These are phyloP conservation scores for Canavalia ensiformis DNA, from an alignment of 306 rosid species.

Conservation along the genomic window DNA sequence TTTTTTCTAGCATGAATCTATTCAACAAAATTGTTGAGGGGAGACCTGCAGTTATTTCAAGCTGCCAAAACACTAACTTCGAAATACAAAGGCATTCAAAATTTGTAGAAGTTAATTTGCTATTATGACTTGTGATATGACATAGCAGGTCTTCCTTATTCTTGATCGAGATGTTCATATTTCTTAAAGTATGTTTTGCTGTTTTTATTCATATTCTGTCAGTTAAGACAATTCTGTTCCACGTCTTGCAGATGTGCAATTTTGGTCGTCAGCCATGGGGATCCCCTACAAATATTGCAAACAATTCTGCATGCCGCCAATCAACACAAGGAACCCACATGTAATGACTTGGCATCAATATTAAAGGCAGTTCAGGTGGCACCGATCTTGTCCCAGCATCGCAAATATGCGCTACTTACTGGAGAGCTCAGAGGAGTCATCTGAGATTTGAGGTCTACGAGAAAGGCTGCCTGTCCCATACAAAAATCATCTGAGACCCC, in stretches of 20 bases:
- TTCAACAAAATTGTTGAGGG: constrained; percentile 3
- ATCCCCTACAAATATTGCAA: constrained; percentile 87
- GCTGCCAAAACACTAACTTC: constrained; percentile 1
- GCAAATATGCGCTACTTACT: constrained; percentile 69
- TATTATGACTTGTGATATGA: not conserved
- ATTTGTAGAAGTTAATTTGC: not conserved
- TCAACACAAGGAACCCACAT: constrained; percentile 49
- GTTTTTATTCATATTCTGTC: constrained; percentile 33
- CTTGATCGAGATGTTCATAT: not conserved
- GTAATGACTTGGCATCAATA: constrained; percentile 55
- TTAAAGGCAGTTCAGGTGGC: constrained; percentile 63
- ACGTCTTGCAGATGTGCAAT: constrained; percentile 64
- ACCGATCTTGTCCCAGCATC: constrained; percentile 75
- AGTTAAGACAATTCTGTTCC: constrained; percentile 25
- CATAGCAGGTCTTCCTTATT: constrained; percentile 1
- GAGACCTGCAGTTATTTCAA: constrained; percentile 3
- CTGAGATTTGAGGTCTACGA: constrained; percentile 43
- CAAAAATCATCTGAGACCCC: not conserved
- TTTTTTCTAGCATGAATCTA: constrained; percentile 6
- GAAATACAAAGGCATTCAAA: constrained; percentile 28
- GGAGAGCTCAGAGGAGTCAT: constrained; percentile 77
- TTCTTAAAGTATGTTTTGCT: constrained; percentile 22
- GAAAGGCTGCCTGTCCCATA: constrained; percentile 3
- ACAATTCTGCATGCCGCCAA: constrained; percentile 68
- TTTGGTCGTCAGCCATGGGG: constrained; percentile 92